Base-by-base conservation (phyloP, 768 basidiomycete genomes). In the Epithele typhae region DNA sequence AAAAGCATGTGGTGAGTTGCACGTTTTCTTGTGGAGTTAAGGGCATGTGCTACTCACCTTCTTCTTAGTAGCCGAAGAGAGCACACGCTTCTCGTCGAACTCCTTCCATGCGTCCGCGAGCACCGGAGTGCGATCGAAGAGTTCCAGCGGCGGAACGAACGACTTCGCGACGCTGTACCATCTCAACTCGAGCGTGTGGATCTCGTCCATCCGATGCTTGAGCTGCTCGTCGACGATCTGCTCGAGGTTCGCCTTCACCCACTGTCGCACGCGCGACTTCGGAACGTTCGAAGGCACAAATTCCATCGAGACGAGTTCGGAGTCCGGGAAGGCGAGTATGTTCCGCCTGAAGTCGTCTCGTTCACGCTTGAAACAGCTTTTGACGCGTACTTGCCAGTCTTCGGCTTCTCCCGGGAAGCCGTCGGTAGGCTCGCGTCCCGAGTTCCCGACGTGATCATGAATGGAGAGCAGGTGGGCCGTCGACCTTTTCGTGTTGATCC, bases 141-240 rank as follows among this genome's bases (percentile, higher is more conserved):
- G 37, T 18, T 59, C 56, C 15, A 46, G 36, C 15, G 61, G 61
- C 8, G 63, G 62, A 8, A 66, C 38, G 39, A 55, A 58, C 1
- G 45, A 54, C 18, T 56, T 58, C 23, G 58, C 47, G 2, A 6
- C 21, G 47, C 52, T 37, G 46, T 60, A 64, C 59, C 59, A 62
- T n/a, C 25, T 48, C 27, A 53, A 43, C 45, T 65, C 63, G 17
- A 43, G 21, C 17, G 37, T 30, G 8, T 30, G 8, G 27, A 30
- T 30, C 27, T 30, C 27, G 27, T 14, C 27, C 27, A 14, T 7
- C 27, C 14, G 27, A 14, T 7, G 8, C 14, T 30, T 7, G 8
- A 7, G 27, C 27, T 7, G 14, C 8, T 7, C 27, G 8, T 7
- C 27, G 14, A 30, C 27, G 27, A 7, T 7, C 7, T 30, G 8